Conservation (phyloP, 306 rosid species). For the Trifolium repens region DNA sequence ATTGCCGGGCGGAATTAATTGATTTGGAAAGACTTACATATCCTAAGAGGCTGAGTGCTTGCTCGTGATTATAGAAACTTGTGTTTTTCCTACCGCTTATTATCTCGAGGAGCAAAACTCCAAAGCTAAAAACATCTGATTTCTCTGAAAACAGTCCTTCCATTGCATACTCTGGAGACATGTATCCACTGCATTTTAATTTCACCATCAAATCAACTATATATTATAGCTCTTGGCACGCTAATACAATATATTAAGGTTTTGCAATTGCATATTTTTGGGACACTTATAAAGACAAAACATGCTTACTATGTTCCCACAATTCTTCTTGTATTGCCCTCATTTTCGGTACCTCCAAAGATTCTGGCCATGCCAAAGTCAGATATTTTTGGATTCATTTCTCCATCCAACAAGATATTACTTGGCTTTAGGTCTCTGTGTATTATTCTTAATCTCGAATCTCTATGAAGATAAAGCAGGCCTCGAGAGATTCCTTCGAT, state of each 20-base stretch:
- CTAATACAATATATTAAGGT: background rate
- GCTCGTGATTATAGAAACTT: constrained; percentile 6
- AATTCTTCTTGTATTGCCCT: constrained; percentile 40
- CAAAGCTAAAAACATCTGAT: constrained; percentile 38
- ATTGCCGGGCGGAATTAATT: background rate
- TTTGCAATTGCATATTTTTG: background rate
- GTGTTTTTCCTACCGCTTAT: constrained; percentile 26
- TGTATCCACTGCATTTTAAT: constrained; percentile 16
- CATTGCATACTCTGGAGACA: background rate
- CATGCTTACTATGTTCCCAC: constrained; percentile 35
- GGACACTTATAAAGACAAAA: background rate
- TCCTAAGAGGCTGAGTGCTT: constrained; percentile 23
- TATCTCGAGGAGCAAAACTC: constrained; percentile 27
- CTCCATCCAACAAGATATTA: constrained; percentile 38
- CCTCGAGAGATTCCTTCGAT: constrained; percentile 39
- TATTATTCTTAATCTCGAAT: constrained; percentile 42
- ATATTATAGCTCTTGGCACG: background rate
- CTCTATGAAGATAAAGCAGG: constrained; percentile 38
- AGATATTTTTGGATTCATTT: constrained; percentile 38
- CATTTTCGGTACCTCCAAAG: constrained; percentile 8
- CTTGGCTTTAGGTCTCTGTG: constrained; percentile 39
- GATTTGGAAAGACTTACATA: constrained; percentile 21
- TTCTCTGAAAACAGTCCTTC: background rate
- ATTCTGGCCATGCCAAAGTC: constrained; percentile 32
- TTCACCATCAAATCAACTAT: background rate